Percentiles rank a stretch among this genome's conserved stretches.
Evolutionary conservation across 2,329 filamentous ascomycete genomes (phyloP).

Genomic region (Fusarium sp.): DNA sequence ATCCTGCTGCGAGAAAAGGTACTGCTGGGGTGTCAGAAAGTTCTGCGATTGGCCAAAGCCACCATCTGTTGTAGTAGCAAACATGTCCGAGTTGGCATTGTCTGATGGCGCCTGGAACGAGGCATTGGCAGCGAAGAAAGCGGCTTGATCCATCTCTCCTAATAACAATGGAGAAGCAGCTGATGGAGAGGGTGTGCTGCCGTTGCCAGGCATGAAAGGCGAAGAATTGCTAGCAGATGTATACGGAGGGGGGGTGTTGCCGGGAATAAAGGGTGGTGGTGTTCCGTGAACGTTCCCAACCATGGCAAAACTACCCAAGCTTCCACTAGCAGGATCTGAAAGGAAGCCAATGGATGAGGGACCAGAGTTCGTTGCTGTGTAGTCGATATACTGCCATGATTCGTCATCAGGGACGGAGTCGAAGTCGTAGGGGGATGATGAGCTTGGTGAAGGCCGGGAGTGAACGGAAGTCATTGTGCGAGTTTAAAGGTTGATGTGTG

Average conservation of each 20-base stretch:
- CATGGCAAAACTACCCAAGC: slow-evolving; percentile 64
- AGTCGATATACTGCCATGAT: slow-evolving; percentile 60
- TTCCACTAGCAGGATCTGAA: slow-evolving; percentile 64
- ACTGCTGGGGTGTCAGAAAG: slow-evolving; percentile 56
- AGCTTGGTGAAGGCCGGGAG: slow-evolving; percentile 56
- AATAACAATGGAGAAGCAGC: slow-evolving; percentile 59
- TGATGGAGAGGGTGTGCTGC: slow-evolving; percentile 48
- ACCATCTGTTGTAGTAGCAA: slow-evolving; percentile 50
- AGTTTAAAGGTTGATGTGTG: not conserved
- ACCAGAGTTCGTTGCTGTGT: slow-evolving; percentile 51
- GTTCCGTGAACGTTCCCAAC: slow-evolving; percentile 54
- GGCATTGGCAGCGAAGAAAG: slow-evolving; percentile 52
- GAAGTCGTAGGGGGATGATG: slow-evolving; percentile 56
- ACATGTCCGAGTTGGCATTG: slow-evolving; percentile 44
- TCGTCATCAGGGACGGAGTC: slow-evolving; percentile 59
- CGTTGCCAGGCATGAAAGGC: slow-evolving; percentile 38
- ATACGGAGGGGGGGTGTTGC: slow-evolving; percentile 41
- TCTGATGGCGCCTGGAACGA: slow-evolving; percentile 47
- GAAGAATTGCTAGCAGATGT: slow-evolving; percentile 25
- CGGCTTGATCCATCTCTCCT: slow-evolving; percentile 54
- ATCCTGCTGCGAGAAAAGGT: slow-evolving; percentile 54
- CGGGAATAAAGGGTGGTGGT: slow-evolving; percentile 27
- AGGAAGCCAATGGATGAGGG: slow-evolving; percentile 59
- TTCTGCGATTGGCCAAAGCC: slow-evolving; percentile 51
- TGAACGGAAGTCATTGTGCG: slow-evolving; percentile 55